Percentiles rank a stretch among this genome's conserved stretches.
Evolutionary conservation across 73 alveolate species (phyloP).

Genomic region (Blepharisma japonicum): DNA sequence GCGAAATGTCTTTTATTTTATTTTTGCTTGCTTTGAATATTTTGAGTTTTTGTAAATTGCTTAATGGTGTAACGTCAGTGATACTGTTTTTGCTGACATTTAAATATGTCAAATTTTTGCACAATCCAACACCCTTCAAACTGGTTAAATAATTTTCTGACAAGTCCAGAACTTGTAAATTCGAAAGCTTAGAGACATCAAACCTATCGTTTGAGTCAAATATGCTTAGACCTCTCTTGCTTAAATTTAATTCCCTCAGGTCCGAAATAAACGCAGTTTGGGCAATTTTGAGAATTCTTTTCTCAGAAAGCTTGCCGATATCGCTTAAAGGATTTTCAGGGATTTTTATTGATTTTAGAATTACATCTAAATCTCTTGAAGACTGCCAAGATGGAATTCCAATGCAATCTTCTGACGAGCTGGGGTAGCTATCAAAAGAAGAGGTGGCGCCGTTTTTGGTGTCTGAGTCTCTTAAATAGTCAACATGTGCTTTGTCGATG

Average conservation of each 20-base stretch:
- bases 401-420: no score
- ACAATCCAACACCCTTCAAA: background rate
- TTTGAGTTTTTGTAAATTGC: background rate
- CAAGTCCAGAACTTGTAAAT: background rate
- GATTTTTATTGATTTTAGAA: background rate
- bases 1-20: background rate
- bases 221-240: background rate
- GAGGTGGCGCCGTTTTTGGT: no score
- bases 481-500: no score
- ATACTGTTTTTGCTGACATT: background rate
- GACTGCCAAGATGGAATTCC: no score
- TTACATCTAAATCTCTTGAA: no score
- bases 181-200: background rate
- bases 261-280: background rate
- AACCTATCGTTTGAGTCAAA: slow-evolving; percentile 1
- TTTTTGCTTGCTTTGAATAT: slow-evolving; percentile 1
- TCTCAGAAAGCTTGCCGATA: slow-evolving; percentile 27
- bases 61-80: background rate
- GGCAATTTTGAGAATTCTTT: slow-evolving; percentile 7
- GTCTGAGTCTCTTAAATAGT: no score
- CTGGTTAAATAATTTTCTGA: background rate
- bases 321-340: slow-evolving; percentile 16
- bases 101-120: background rate
- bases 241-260: background rate
- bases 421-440: no score